A percentile compares a stretch with the other conserved stretches of the same genome.
These are phyloP conservation scores for Suhomyces yuchorum DNA, from an alignment of 1,139 yeast species.

Conservation along the genomic window DNA sequence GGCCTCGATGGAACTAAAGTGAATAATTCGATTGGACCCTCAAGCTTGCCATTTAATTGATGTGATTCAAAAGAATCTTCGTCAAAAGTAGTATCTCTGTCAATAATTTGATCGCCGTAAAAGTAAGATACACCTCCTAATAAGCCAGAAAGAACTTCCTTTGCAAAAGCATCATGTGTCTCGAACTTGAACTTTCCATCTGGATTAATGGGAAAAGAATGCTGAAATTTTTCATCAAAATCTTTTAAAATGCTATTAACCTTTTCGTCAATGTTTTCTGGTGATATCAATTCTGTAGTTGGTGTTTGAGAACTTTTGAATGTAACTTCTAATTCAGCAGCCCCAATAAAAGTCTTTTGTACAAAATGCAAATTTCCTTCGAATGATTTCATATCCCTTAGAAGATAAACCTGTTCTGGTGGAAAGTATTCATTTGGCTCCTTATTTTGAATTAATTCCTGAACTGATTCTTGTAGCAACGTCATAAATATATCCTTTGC, in stretches of 20 bases:
- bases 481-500: conserved; percentile 77
- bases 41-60: conserved; percentile 52
- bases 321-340: conserved; percentile 74
- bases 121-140: conserved; percentile 90
- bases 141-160: conserved; percentile 77
- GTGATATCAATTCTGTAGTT: conserved; percentile 40
- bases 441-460: conserved; percentile 43
- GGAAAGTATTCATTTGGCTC: conserved; percentile 38
- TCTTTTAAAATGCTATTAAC: conserved; percentile 38
- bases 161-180: conserved; percentile 61
- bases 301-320: conserved; percentile 54
- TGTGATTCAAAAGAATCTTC: conserved; percentile 64
- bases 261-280: conserved; percentile 42
- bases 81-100: conserved; percentile 66
- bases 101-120: conserved; percentile 85
- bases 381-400: conserved; percentile 62
- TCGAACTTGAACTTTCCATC: conserved; percentile 43
- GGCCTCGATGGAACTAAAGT: conserved; percentile 91
- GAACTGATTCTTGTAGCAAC: conserved; percentile 66
- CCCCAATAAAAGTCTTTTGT: conserved; percentile 74
- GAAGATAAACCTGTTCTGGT: conserved; percentile 52
- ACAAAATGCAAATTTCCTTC: conserved; percentile 79
- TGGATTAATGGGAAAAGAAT: conserved; percentile 52
- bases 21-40: conserved; percentile 73
- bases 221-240: conserved; percentile 59